Evolutionary conservation across 1,284 basidiomycete genomes (phyloP), one percentile per base, ranked within the genome.

Genomic region (Trichosporon inkin): DNA sequence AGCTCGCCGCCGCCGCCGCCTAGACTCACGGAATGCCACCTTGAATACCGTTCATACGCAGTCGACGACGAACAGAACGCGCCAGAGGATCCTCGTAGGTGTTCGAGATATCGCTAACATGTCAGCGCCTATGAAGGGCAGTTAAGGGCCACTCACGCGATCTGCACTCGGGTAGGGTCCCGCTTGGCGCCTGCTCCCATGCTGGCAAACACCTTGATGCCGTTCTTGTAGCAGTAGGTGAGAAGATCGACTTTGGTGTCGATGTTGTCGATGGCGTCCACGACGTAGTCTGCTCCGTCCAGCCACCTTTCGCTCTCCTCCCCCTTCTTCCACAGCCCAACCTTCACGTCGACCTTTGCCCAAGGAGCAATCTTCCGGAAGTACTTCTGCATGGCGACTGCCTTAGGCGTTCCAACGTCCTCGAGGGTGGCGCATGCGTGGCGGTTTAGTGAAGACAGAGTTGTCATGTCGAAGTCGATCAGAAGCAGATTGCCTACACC

Each of bases 141-240:
- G 28, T 16, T 5, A 22, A 28, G 19, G 7, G 0, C 8, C 1
- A 66, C 78, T 62, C 47, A 80, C 79, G 80, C 81, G 62, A 99
- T 96, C 78, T 98, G 95, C 24, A 99, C 85, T 34, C 93, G 84
- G 5, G 93, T 96, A 0, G 96, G 93, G 75, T 99, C 96, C 62
- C 84, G 84, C 80, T 99, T 99, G 7, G 94, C 90, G n/a, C 94
- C 89, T 1, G 95, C 92, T 41, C 96, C 96, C 92, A 99, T 96
- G 17, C 92, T 92, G 1, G 93, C 90, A 77, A 99, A 96, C 17
- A 96, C 88, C 80, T 89, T 90, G 76, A 93, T 86, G 36, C 81
- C 74, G 65, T 86, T 81, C 61, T 86, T 83, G 68, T 88, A 83
- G 69, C 92, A 95, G 72, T 92, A 86, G 58, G 88, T 86, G 8